These are phyloP conservation scores for Cyamopsis tetragonoloba DNA, from an alignment of 306 rosid genomes.

Conservation along the genomic window DNA sequence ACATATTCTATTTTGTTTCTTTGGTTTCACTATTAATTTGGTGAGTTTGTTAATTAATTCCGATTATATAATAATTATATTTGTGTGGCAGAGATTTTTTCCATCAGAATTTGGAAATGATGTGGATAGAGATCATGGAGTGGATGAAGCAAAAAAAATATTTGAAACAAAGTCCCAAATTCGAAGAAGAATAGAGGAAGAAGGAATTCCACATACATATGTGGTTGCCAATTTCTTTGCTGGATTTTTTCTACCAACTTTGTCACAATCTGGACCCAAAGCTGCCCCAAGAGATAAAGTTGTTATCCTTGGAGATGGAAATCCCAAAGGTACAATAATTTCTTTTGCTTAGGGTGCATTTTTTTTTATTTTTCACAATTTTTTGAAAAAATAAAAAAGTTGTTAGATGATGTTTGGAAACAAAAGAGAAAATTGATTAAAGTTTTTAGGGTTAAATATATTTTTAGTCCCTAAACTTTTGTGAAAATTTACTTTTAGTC, in stretches of 20 bases:
- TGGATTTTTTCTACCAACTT: conserved; percentile 16
- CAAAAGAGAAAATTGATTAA: too few relatives aligned
- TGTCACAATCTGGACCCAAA: neutral
- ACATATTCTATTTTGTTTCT: too few relatives aligned
- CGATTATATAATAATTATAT: too few relatives aligned
- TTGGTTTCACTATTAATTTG: too few relatives aligned
- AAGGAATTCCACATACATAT: conserved; percentile 37
- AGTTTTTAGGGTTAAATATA: too few relatives aligned
- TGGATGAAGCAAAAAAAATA: conserved; percentile 18
- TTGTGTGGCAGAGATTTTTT: conserved; percentile 34
- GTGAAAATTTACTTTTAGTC: too few relatives aligned
- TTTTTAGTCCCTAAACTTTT: too few relatives aligned
- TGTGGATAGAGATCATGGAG: conserved; percentile 20
- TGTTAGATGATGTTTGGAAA: too few relatives aligned
- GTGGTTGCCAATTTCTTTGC: conserved; percentile 28
- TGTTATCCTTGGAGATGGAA: conserved; percentile 38
- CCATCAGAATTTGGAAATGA: conserved; percentile 44
- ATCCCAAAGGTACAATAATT: conserved; percentile 41
- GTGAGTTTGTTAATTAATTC: too few relatives aligned
- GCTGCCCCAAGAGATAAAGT: conserved; percentile 30
- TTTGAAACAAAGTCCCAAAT: conserved; percentile 22
- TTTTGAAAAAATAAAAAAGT: too few relatives aligned
- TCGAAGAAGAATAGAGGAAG: conserved; percentile 35
- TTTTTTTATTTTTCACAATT: too few relatives aligned
- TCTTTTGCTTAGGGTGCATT: too few relatives aligned